Evolutionary conservation across 2,329 filamentous ascomycete genomes (phyloP).

Genomic region (Cladosporium sp.): DNA sequence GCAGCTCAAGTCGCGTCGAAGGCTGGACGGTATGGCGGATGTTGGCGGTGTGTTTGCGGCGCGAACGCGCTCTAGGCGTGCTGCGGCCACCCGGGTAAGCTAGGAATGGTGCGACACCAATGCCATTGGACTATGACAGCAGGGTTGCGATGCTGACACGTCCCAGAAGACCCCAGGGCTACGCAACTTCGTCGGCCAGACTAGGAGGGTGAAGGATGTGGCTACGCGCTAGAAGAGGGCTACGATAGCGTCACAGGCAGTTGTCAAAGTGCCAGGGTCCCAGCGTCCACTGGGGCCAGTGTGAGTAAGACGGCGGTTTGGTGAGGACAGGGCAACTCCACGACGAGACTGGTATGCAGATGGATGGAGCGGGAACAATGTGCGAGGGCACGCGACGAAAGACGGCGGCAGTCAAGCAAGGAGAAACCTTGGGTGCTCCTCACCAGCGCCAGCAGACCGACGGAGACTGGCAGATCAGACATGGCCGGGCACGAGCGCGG

Average conservation of each 20-base stretch:
- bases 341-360: no score
- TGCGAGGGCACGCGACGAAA: conserved; percentile 8
- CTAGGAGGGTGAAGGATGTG: neutral
- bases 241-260: conserved; percentile 5
- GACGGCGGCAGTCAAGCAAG: conserved; percentile 4
- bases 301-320: no score
- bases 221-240: conserved; percentile 3
- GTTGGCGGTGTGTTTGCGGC: conserved; percentile 9
- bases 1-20: no score
- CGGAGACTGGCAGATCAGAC: conserved; percentile 1
- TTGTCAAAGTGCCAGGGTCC: conserved; percentile 9
- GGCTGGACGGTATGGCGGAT: neutral
- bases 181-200: conserved; percentile 1
- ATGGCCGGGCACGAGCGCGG: conserved; percentile 9
- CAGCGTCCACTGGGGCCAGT: neutral
- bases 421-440: conserved; percentile 3
- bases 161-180: neutral
- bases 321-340: no score
- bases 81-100: conserved; percentile 8
- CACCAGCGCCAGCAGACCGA: neutral
- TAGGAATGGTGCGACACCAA: conserved; percentile 9
- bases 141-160: neutral
- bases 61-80: neutral
- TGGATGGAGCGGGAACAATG: neutral
- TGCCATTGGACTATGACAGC: conserved; percentile 5